Base-by-base conservation (phyloP, 345 rosid species). In the Anacardium occidentale region DNA sequence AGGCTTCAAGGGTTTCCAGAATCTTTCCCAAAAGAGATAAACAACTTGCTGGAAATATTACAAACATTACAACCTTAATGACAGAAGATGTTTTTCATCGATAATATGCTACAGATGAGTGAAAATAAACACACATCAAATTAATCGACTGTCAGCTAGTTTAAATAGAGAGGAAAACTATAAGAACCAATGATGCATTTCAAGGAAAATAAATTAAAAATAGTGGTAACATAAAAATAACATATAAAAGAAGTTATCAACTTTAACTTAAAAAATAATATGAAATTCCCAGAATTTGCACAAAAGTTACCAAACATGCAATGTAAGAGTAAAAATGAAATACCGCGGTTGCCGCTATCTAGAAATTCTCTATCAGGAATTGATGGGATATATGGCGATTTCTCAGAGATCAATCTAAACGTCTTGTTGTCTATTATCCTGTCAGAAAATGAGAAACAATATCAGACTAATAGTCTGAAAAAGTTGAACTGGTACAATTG, bases 341-440 rank as follows among this genome's bases (percentile, higher is more conserved):
- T 82, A 94, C 97, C 99, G 14, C 92, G 94, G 75, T 89, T 92
- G 68, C 74, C 71, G 75, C 74, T 80, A 79, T 92, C 97, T 37
- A 81, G 20, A 63, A 44, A 45, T n/a, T 81, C 96, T 82, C 69
- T 84, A 57, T 87, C 88, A 55, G 86, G 69, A 81, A 81, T 87
- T 66, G 90, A 75, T 47, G 91, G 87, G 67, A 91, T 85, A 73
- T 86, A 83, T 56, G 84, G 92, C 22, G 88, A 88, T 24, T 88
- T 14, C 60, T 87, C 96, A 44, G 96, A 88, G 69, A 95, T 92
- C 87, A 95, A 82, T 84, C 86, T 86, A 77, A 95, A 72, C 5
- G 98, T 78, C 84, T 78, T 91, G 83, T 87, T 91, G 79, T 95
- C 98, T 75, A 95, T 89, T 58, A 95, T 91, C 86, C 98, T 94